Conservation (phyloP, 2,329 filamentous ascomycete genomes). For the Microdochium bolleyi region DNA sequence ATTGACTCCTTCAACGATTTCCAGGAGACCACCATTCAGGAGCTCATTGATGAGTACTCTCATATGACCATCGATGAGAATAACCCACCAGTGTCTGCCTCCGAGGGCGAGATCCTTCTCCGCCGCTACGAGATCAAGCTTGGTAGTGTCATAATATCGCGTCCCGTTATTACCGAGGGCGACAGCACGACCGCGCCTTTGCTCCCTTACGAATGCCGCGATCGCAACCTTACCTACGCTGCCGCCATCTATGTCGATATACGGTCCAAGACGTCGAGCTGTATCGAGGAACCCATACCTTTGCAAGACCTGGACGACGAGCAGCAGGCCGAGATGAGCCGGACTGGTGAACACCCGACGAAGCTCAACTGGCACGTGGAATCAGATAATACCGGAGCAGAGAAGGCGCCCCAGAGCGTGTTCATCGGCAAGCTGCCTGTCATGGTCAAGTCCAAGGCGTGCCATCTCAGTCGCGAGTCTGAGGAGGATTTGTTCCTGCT, state of each 20-base stretch:
- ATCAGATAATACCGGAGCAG: conserved; percentile 43
- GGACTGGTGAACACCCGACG: conserved; percentile 50
- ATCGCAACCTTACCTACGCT: conserved; percentile 93
- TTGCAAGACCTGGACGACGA: conserved; percentile 62
- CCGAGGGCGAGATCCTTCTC: conserved; percentile 73
- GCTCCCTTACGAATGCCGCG: conserved; percentile 87
- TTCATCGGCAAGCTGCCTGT: conserved; percentile 95
- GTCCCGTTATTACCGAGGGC: conserved; percentile 86
- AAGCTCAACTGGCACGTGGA: conserved; percentile 50
- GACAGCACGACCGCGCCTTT: conserved; percentile 82
- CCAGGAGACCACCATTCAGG: conserved; percentile 86
- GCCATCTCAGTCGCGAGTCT: conserved; percentile 73
- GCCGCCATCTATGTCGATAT: conserved; percentile 87
- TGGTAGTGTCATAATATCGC: conserved; percentile 78
- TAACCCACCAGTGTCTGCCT: conserved; percentile 56
- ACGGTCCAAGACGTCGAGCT: conserved; percentile 74
- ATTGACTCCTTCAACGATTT: conserved; percentile 98
- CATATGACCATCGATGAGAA: conserved; percentile 91
- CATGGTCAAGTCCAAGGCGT: conserved; percentile 97
- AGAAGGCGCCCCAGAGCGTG: conserved; percentile 60
- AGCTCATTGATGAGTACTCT: conserved; percentile 87
- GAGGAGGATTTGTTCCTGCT: conserved; percentile 84
- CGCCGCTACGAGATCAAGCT: conserved; percentile 95
- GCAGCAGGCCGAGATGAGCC: conserved; percentile 45
- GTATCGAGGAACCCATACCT: conserved; percentile 64